A percentile compares a stretch with the other conserved stretches of the same genome.
Evolutionary conservation across 495 filamentous ascomycete genomes (phyloP).

Genomic region (Talaromyces proteolyticus): DNA sequence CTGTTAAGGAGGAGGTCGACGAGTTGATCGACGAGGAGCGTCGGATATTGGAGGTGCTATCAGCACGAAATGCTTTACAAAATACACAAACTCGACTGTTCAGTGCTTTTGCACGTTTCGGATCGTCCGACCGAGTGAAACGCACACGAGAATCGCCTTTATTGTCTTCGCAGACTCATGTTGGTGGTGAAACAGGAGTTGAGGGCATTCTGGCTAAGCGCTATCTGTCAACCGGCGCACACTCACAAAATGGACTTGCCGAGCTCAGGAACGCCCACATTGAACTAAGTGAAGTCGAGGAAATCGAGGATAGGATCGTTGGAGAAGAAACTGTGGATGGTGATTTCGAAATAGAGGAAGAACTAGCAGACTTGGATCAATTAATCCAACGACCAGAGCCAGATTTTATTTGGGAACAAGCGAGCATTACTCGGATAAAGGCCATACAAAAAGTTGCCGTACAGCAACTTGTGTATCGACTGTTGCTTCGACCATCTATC

Average conservation of each 20-base stretch:
- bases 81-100: conserved; percentile 17
- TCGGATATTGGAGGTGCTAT: conserved; percentile 24
- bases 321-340: conserved; percentile 8
- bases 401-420: conserved; percentile 4
- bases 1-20: conserved; percentile 38
- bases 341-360: conserved; percentile 9
- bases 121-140: neutral
- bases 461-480: conserved; percentile 36
- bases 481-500: conserved; percentile 32
- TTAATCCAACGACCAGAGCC: conserved; percentile 11
- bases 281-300: too few relatives aligned
- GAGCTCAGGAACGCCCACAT: too few relatives aligned
- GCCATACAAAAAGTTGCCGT: conserved; percentile 35
- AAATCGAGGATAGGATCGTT: too few relatives aligned
- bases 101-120: conserved; percentile 9
- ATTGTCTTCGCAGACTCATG: too few relatives aligned
- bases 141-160: too few relatives aligned
- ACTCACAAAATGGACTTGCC: too few relatives aligned
- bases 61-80: conserved; percentile 16
- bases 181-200: too few relatives aligned
- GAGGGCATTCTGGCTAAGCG: too few relatives aligned
- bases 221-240: too few relatives aligned
- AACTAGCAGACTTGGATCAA: conserved; percentile 21
- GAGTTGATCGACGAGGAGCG: conserved; percentile 37
- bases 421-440: conserved; percentile 23